Percentiles rank a stretch among this genome's conserved stretches.
These are phyloP conservation scores for Hymenoscyphus occultus DNA, from an alignment of 2,329 filamentous ascomycete genomes.

Conservation along the genomic window DNA sequence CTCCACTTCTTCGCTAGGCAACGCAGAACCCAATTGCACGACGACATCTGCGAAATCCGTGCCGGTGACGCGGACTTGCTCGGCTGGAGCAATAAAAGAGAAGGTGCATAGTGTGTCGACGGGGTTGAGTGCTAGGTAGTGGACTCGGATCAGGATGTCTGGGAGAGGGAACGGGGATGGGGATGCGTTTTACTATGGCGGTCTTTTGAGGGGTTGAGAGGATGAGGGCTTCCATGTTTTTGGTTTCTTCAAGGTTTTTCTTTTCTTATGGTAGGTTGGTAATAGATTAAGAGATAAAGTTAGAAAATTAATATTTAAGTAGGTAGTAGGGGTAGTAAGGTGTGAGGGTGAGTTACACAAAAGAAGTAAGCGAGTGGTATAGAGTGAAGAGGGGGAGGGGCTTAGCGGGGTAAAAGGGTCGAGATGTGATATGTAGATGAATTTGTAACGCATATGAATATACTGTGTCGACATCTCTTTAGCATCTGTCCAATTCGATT, in stretches of 20 bases:
- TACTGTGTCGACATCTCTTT: neutral
- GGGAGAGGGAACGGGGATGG: neutral
- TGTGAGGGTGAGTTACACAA: no score
- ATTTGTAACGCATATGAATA: neutral
- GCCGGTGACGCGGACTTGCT: slow-evolving; percentile 37
- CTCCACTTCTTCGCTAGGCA: slow-evolving; percentile 11
- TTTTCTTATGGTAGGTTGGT: no score
- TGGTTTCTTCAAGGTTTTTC: neutral
- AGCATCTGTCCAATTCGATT: neutral
- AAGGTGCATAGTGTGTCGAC: slow-evolving; percentile 38
- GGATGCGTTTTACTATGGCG: neutral
- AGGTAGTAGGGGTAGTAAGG: neutral
- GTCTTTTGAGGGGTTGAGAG: slow-evolving; percentile 2
- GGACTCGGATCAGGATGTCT: slow-evolving; percentile 7
- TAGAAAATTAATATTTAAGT: neutral
- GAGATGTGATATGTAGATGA: neutral
- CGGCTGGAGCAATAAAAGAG: slow-evolving; percentile 35
- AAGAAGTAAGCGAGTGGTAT: neutral
- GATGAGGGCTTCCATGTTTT: slow-evolving; percentile 10
- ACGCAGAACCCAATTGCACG: slow-evolving; percentile 11
- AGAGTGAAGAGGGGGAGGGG: neutral
- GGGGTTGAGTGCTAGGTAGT: slow-evolving; percentile 13
- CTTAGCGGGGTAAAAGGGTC: neutral
- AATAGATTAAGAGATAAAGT: neutral
- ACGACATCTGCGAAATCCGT: slow-evolving; percentile 43